Conservation (phyloP, 2,329 filamentous ascomycete species). For the Cercospora berteroae region DNA sequence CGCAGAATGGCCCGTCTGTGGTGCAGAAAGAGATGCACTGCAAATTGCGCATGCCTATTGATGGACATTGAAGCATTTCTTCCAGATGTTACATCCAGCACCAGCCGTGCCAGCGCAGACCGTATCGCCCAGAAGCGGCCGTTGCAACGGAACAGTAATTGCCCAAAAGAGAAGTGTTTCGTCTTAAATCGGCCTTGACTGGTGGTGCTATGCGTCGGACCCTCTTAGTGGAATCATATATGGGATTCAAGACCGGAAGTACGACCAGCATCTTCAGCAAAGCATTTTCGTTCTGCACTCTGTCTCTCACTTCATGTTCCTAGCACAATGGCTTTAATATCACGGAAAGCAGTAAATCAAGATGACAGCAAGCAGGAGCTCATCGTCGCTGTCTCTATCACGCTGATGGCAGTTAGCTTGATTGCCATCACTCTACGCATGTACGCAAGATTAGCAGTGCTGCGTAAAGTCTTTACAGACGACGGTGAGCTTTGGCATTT, state of each 20-base stretch:
- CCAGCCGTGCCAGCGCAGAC: not conserved
- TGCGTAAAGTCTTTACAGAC: constrained; percentile 20
- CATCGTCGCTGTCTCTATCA: constrained; percentile 19
- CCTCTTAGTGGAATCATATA: not conserved
- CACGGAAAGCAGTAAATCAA: not conserved
- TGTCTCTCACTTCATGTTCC: not conserved
- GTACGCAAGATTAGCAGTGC: constrained; percentile 15
- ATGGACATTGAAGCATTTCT: not conserved
- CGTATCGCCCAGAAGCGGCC: not conserved
- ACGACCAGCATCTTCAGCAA: too few species aligned
- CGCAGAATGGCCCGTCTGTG: not conserved
- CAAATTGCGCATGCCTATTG: not conserved
- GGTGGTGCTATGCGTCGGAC: not conserved
- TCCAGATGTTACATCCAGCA: not conserved
- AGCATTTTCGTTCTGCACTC: not conserved
- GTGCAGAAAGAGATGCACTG: not conserved
- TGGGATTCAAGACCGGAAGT: not conserved
- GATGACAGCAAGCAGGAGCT: constrained; percentile 16
- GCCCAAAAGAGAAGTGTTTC: not conserved
- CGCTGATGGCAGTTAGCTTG: constrained; percentile 13
- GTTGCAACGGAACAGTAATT: not conserved
- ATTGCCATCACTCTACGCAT: constrained; percentile 17
- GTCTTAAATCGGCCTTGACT: not conserved
- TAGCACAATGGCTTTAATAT: not conserved
- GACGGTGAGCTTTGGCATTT: constrained; percentile 16